A percentile compares a stretch with the other conserved stretches of the same genome.
Conservation (phyloP, 805 yeast species). For the Yarrowia bubula region DNA sequence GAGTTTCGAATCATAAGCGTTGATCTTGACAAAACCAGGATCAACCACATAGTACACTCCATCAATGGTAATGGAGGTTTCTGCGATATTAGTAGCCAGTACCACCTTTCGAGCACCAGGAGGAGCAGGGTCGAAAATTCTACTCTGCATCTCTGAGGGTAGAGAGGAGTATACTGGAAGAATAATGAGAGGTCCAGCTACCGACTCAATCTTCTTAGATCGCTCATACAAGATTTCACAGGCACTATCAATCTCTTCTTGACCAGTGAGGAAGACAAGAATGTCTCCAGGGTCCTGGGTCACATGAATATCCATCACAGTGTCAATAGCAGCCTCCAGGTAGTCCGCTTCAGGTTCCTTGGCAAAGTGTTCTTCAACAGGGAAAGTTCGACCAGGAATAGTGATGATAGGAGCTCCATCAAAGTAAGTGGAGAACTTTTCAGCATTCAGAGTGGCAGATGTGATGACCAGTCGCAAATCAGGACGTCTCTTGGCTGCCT, state of each 20-base stretch:
- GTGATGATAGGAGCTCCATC: constrained; percentile 79
- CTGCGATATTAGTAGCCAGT: constrained; percentile 94
- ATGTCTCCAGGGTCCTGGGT: constrained; percentile 69
- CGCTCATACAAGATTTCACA: constrained; percentile 70
- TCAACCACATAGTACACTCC: constrained; percentile 95
- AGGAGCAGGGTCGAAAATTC: constrained; percentile 87
- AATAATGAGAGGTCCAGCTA: constrained; percentile 59
- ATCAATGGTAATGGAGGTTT: constrained; percentile 91
- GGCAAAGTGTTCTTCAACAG: constrained; percentile 83
- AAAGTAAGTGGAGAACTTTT: constrained; percentile 79
- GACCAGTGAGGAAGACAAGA: constrained; percentile 89
- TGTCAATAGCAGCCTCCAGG: constrained; percentile 81
- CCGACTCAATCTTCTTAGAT: constrained; percentile 61
- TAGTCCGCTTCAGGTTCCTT: constrained; percentile 88
- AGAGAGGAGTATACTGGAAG: constrained; percentile 90
- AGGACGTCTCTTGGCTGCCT: constrained; percentile 57
- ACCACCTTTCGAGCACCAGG: constrained; percentile 77
- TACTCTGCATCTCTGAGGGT: constrained; percentile 78
- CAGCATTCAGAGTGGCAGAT: constrained; percentile 93
- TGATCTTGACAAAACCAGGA: constrained; percentile 92
- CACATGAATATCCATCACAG: constrained; percentile 81
- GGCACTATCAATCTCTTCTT: constrained; percentile 88
- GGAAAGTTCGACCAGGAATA: constrained; percentile 91
- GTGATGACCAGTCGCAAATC: constrained; percentile 78
- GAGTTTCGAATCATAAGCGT: constrained; percentile 78